A percentile compares a stretch with the other conserved stretches of the same genome.
Evolutionary conservation across 208 protist genomes (phyloP).

Genomic region (Crithidia expoeki): DNA sequence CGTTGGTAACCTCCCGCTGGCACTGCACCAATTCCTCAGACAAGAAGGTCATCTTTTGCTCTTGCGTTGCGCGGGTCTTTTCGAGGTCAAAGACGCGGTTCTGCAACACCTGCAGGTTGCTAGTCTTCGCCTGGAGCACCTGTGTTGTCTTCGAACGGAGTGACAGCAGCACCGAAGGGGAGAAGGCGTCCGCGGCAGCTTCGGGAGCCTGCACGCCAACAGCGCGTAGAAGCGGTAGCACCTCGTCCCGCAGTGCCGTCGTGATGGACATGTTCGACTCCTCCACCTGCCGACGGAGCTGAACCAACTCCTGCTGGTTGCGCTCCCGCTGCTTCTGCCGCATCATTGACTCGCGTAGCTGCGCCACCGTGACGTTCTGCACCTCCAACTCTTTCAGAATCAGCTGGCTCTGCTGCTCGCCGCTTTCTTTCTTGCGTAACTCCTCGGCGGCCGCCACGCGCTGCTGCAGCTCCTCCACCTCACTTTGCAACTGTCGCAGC

Average conservation of each 20-base stretch:
- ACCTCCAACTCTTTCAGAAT: constrained; percentile 51
- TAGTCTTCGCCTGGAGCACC: constrained; percentile 33
- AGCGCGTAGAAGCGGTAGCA: constrained; percentile 42
- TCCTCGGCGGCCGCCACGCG: constrained; percentile 52
- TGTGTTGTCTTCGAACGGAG: constrained; percentile 24
- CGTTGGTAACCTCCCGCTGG: constrained; percentile 2
- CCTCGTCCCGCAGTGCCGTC: constrained; percentile 27
- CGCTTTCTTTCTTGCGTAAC: constrained; percentile 39
- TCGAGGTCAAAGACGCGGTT: constrained; percentile 35
- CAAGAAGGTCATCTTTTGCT: constrained; percentile 38
- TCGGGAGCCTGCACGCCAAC: constrained; percentile 29
- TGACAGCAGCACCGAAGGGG: constrained; percentile 14
- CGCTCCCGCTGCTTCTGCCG: constrained; percentile 47
- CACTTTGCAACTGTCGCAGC: constrained; percentile 29
- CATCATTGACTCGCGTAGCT: constrained; percentile 59
- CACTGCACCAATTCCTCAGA: constrained; percentile 31
- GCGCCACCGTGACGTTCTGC: constrained; percentile 55
- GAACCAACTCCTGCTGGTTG: constrained; percentile 41
- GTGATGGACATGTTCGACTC: constrained; percentile 40
- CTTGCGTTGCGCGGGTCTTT: constrained; percentile 33
- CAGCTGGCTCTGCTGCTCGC: constrained; percentile 43
- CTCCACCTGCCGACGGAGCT: constrained; percentile 45
- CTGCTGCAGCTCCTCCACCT: constrained; percentile 51
- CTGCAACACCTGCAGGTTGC: constrained; percentile 37
- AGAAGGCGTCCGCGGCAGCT: constrained; percentile 4